phyloP scores from a whole-genome alignment of 495 filamentous ascomycete species.

The Tuber microsphaerosporum region DNA sequence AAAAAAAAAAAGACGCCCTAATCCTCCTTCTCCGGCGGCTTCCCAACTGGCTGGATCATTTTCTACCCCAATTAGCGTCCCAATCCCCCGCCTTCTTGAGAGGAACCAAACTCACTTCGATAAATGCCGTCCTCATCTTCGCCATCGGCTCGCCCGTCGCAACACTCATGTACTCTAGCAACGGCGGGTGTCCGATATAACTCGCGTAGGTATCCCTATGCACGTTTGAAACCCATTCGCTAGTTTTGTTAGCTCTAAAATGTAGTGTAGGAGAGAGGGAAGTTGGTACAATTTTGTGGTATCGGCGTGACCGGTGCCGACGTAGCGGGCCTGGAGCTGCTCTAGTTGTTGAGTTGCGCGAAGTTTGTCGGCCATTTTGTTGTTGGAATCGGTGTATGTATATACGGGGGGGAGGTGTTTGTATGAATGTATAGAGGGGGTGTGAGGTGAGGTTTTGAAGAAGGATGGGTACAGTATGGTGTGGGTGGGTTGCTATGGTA shows the following conservation, averaged over 20 bases:
- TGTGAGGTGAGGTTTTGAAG: background rate
- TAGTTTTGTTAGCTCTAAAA: conserved; percentile 13
- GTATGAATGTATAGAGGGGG: background rate
- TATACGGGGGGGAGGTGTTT: background rate
- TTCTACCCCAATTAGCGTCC: conserved; percentile 46
- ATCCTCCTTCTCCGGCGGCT: conserved; percentile 63
- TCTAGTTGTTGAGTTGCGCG: conserved; percentile 96
- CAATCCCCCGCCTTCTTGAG: background rate
- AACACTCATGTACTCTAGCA: conserved; percentile 82
- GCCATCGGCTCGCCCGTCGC: conserved; percentile 78
- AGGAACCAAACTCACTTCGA: conserved; percentile 52
- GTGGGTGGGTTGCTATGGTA: too few species aligned
- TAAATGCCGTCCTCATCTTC: conserved; percentile 67
- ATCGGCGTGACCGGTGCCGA: conserved; percentile 97
- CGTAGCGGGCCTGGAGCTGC: conserved; percentile 82
- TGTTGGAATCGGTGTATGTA: too few species aligned
- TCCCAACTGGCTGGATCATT: conserved; percentile 87
- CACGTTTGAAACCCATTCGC: conserved; percentile 90
- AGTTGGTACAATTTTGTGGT: conserved; percentile 63
- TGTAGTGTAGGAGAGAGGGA: background rate
- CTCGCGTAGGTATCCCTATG: conserved; percentile 74
- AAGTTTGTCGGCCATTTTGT: conserved; percentile 94
- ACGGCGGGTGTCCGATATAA: conserved; percentile 80
- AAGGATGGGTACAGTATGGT: background rate
- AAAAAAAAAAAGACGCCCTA: conserved; percentile 8